Percentiles rank a stretch among this genome's conserved stretches.
Evolutionary conservation across 108 stramenopile species (phyloP).

Genomic region (Cyclotella baltica): DNA sequence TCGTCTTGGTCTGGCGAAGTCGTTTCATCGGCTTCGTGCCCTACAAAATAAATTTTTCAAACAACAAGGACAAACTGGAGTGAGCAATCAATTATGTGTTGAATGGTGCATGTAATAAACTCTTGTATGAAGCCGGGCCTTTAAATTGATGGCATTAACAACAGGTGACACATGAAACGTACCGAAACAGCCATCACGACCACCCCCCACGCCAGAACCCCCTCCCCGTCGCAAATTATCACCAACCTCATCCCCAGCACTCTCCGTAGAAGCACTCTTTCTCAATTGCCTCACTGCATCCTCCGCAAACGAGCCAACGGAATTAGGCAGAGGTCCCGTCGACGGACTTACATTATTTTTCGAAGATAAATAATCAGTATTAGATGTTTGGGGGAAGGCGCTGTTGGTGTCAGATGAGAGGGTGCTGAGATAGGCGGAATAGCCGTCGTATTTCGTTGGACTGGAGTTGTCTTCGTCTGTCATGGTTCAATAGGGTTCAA

Average conservation of each 20-base stretch:
- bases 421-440: constrained; percentile 11
- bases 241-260: neutral
- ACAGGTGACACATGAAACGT: no score
- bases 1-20: neutral
- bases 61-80: no score
- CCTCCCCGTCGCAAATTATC: no score
- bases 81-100: no score
- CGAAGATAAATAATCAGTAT: neutral
- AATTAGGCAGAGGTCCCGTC: neutral
- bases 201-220: no score
- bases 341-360: neutral
- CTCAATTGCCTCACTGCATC: constrained; percentile 1
- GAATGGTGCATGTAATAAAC: no score
- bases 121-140: no score
- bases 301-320: constrained; percentile 10
- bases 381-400: neutral
- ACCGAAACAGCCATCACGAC: no score
- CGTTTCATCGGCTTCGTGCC: neutral
- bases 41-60: neutral
- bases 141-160: no score
- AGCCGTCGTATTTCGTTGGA: constrained; percentile 24
- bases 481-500: no score
- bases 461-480: constrained; percentile 1
- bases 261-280: neutral
- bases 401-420: neutral